A percentile compares a stretch with the other conserved stretches of the same genome.
phyloP scores from a whole-genome alignment of 2,329 filamentous ascomycete genomes.

The Colletotrichum tofieldiae region DNA sequence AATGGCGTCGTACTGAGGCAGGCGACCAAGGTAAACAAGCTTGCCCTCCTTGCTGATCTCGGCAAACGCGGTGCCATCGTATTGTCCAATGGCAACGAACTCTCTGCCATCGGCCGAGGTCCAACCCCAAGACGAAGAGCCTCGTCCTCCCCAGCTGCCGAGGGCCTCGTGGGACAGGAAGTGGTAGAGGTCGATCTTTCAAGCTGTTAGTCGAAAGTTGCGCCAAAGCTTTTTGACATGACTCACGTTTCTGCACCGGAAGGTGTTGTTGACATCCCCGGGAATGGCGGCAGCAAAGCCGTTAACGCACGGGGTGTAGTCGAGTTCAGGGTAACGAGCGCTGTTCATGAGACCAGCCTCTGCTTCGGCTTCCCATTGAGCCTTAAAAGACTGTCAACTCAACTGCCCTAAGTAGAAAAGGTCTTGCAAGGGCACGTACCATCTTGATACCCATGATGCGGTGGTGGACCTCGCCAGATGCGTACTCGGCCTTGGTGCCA shows the following conservation, averaged over 20 bases:
- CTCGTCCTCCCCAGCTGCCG: conserved; percentile 52
- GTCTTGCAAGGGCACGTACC: conserved; percentile 31
- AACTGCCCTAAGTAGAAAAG: background rate
- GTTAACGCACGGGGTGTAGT: conserved; percentile 58
- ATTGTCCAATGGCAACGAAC: conserved; percentile 68
- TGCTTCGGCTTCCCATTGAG: conserved; percentile 53
- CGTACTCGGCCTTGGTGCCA: conserved; percentile 46
- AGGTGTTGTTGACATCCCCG: conserved; percentile 63
- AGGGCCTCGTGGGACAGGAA: conserved; percentile 55
- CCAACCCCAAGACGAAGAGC: conserved; percentile 67
- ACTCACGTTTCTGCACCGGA: conserved; percentile 62
- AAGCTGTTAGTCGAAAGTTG: background rate
- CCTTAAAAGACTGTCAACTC: conserved; percentile 40
- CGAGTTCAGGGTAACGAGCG: conserved; percentile 55
- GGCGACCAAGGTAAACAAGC: conserved; percentile 67
- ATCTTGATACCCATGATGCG: conserved; percentile 48
- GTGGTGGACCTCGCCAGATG: conserved; percentile 45
- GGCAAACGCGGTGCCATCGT: conserved; percentile 68
- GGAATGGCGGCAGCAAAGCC: conserved; percentile 62
- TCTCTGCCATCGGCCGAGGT: conserved; percentile 67
- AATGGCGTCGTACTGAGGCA: conserved; percentile 62
- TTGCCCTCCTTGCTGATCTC: conserved; percentile 67
- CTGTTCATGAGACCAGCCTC: conserved; percentile 54
- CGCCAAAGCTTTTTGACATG: background rate
- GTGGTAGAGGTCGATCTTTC: conserved; percentile 54